A percentile compares a stretch with the other conserved stretches of the same genome.
phyloP scores from a whole-genome alignment of 176 grass and related monocot species.

The Oryza glaberrima region DNA sequence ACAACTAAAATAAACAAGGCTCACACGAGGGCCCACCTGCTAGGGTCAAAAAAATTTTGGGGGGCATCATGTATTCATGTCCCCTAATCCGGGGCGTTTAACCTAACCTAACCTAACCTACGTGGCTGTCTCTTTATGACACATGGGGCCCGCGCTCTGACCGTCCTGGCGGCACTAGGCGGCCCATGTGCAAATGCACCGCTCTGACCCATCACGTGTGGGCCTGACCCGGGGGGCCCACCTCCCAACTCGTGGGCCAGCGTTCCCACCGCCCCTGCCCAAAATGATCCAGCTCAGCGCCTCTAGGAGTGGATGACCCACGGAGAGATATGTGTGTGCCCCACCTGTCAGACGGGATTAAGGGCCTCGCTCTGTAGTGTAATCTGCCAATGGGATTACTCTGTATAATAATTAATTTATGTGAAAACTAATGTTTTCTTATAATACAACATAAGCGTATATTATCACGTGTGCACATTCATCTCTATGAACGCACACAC shows the following conservation, averaged over 20 bases:
- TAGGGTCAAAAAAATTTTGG: not conserved
- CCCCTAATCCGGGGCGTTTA: slow-evolving; percentile 20
- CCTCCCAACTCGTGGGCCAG: not conserved
- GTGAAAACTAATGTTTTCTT: too few relatives aligned
- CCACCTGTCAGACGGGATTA: not conserved
- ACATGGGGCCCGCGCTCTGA: not conserved
- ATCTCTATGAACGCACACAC: too few relatives aligned
- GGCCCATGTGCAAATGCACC: slow-evolving; percentile 23
- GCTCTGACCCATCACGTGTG: not conserved
- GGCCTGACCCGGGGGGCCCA: not conserved
- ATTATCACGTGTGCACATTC: too few relatives aligned
- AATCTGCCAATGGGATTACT: too few relatives aligned
- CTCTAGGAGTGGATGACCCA: too few relatives aligned
- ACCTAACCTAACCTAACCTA: not conserved
- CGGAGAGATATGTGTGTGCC: not conserved
- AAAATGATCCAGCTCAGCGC: not conserved
- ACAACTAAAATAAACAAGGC: too few relatives aligned
- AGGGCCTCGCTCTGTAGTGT: too few relatives aligned
- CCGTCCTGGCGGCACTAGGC: not conserved
- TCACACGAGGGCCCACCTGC: not conserved
- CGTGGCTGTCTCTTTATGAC: slow-evolving; percentile 20
- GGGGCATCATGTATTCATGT: not conserved
- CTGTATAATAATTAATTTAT: too few relatives aligned
- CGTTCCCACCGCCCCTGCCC: not conserved
- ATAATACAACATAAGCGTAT: too few relatives aligned